Evolutionary conservation across 768 basidiomycete genomes (phyloP).

Genomic region (Tricholomella constricta): DNA sequence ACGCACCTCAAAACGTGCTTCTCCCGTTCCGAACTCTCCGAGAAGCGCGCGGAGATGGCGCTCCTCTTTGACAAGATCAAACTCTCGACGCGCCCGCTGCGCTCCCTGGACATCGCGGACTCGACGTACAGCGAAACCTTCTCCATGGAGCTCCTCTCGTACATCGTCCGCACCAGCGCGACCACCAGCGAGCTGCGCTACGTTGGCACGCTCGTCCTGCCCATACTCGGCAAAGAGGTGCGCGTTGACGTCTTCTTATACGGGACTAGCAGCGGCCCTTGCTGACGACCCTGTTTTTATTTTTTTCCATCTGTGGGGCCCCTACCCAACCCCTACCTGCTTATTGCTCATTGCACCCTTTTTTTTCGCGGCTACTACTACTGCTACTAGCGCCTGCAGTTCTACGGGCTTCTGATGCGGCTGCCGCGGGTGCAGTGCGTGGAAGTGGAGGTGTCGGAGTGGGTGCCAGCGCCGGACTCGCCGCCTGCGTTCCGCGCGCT

Average conservation of each 20-base stretch:
- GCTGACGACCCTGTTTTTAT: constrained; percentile 11
- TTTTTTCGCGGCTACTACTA: background rate
- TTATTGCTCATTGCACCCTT: no score
- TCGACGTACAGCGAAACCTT: constrained; percentile 57
- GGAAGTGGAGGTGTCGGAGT: constrained; percentile 66
- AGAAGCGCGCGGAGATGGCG: constrained; percentile 55
- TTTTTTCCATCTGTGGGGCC: no score
- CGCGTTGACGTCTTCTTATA: constrained; percentile 16
- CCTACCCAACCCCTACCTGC: no score
- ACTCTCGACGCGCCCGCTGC: constrained; percentile 44
- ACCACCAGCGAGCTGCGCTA: constrained; percentile 49
- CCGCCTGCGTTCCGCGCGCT: constrained; percentile 58
- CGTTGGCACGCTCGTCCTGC: constrained; percentile 65
- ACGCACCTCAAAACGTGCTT: constrained; percentile 70
- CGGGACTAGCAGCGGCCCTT: constrained; percentile 1
- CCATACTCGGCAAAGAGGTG: constrained; percentile 57
- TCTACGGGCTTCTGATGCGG: constrained; percentile 61
- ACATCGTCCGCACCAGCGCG: constrained; percentile 37
- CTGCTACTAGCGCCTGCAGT: constrained; percentile 51
- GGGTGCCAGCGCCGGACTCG: constrained; percentile 59
- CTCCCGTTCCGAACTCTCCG: constrained; percentile 47
- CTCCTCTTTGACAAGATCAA: constrained; percentile 48
- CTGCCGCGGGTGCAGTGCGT: constrained; percentile 52
- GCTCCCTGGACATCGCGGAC: constrained; percentile 64
- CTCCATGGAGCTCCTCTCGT: constrained; percentile 51